Conservation (phyloP, 192 early-diverging fungal genomes). For the Coemansia sp. region DNA sequence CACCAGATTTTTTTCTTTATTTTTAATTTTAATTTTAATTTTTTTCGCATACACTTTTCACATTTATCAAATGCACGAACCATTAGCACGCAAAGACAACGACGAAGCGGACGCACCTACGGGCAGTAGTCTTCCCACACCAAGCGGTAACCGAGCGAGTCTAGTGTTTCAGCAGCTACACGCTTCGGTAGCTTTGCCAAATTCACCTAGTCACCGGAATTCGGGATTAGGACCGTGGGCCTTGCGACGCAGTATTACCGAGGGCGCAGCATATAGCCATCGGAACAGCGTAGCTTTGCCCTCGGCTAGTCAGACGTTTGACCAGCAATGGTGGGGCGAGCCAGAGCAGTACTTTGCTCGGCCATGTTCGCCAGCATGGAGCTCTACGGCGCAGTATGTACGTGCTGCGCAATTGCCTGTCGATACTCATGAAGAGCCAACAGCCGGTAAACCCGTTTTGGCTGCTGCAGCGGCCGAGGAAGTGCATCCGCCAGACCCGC, state of each 20-base stretch:
- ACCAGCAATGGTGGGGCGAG: conserved; percentile 5
- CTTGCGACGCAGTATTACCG: conserved; percentile 23
- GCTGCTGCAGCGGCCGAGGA: not conserved
- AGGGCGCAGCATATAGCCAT: not conserved
- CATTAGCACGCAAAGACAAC: not conserved
- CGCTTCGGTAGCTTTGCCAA: conserved; percentile 15
- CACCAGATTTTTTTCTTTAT: not conserved
- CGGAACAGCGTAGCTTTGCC: not conserved
- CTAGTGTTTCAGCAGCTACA: conserved; percentile 51
- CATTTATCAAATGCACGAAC: conserved; percentile 9
- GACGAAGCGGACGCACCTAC: not conserved
- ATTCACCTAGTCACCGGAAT: conserved; percentile 5
- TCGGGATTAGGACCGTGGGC: conserved; percentile 6
- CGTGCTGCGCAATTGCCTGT: not conserved
- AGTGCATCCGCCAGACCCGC: not conserved
- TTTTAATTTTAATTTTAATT: not conserved
- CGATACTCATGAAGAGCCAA: not conserved
- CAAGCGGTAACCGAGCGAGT: conserved; percentile 28
- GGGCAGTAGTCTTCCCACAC: not conserved
- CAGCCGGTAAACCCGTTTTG: not conserved
- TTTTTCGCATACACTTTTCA: not conserved
- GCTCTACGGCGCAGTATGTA: not conserved
- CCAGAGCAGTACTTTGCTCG: not conserved
- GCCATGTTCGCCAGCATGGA: not conserved
- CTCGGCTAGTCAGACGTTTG: not conserved